Percentiles rank a stretch among this genome's conserved stretches.
Evolutionary conservation across 148 eudicot genomes (phyloP).

Genomic region (Selenicereus undatus): DNA sequence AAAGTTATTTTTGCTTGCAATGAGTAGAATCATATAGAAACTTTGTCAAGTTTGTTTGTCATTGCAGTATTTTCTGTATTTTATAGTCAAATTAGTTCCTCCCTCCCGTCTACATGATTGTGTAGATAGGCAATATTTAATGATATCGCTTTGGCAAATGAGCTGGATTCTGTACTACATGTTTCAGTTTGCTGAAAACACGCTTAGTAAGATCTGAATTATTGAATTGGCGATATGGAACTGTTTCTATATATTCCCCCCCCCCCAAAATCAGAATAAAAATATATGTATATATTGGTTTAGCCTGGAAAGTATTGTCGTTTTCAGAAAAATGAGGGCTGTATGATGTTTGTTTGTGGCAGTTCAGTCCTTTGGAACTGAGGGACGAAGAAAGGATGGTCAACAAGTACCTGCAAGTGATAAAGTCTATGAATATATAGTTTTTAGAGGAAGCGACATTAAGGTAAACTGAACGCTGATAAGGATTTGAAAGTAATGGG

Average conservation of each 20-base stretch:
- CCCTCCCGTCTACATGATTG: neutral
- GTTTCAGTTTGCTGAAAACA: neutral
- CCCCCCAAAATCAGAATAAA: neutral
- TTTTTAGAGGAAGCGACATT: slow-evolving; percentile 62
- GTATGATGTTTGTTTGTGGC: slow-evolving; percentile 19
- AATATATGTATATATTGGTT: neutral
- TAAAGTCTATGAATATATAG: slow-evolving; percentile 57
- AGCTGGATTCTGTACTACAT: neutral
- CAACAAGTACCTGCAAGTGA: slow-evolving; percentile 48
- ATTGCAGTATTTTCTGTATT: neutral
- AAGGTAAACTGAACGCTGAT: slow-evolving; percentile 35
- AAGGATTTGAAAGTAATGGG: neutral
- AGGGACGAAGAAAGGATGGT: slow-evolving; percentile 61
- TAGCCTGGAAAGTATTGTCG: neutral
- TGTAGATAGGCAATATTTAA: neutral
- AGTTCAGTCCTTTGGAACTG: slow-evolving; percentile 70
- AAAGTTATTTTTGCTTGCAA: neutral
- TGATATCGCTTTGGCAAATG: neutral
- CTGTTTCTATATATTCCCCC: neutral
- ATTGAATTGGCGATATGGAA: neutral
- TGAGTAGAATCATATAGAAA: neutral
- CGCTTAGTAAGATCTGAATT: neutral
- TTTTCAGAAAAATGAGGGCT: neutral
- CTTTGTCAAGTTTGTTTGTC: neutral
- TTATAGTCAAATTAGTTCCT: neutral